Evolutionary conservation across 2,329 filamentous ascomycete genomes (phyloP).

Genomic region (Geosmithia morbida): DNA sequence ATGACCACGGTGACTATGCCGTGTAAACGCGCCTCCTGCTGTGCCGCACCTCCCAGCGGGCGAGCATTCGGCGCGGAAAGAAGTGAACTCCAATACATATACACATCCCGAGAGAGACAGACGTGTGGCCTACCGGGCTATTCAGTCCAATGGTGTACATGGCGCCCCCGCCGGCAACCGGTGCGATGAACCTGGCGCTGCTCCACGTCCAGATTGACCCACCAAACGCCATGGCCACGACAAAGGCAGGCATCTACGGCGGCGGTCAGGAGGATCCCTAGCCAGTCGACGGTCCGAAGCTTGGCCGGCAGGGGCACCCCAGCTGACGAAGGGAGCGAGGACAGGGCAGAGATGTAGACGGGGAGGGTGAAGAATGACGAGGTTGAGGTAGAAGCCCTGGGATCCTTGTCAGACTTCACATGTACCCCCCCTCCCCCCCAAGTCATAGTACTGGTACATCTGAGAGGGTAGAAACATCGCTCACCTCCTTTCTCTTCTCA

Average conservation of each 20-base stretch:
- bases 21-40: too few species aligned
- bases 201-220: constrained; percentile 31
- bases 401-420: not conserved
- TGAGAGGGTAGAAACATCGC: too few species aligned
- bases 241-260: constrained; percentile 21
- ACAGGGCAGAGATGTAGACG: constrained; percentile 13
- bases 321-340: constrained; percentile 8
- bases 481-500: too few species aligned
- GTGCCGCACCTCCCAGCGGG: too few species aligned
- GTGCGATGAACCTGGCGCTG: constrained; percentile 18
- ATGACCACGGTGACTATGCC: too few species aligned
- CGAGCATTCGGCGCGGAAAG: too few species aligned
- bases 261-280: constrained; percentile 26
- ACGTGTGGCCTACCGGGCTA: not conserved
- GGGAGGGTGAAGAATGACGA: constrained; percentile 24
- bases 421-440: too few species aligned
- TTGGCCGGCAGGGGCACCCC: constrained; percentile 11
- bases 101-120: not conserved
- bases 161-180: constrained; percentile 19
- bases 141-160: constrained; percentile 10
- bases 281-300: constrained; percentile 23
- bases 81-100: too few species aligned
- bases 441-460: too few species aligned
- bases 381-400: constrained; percentile 34
- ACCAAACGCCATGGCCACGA: constrained; percentile 33